Evolutionary conservation across 192 early-diverging fungal genomes (phyloP), one percentile per base, ranked within the genome.

Genomic region (Haplosporangium gracile): DNA sequence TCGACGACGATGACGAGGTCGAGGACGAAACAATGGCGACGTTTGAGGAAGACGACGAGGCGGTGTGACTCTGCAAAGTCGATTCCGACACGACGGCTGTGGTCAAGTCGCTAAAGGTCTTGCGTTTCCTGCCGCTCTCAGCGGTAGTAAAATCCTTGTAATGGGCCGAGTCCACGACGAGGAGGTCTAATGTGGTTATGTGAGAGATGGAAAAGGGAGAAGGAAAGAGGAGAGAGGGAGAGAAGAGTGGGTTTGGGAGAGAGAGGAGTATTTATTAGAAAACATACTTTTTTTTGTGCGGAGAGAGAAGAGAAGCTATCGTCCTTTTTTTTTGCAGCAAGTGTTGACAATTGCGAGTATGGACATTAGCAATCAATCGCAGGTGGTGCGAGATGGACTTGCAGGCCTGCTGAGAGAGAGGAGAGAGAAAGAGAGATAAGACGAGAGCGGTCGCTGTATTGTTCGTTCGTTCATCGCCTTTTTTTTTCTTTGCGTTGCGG

Each of bases 361-460:
- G 60, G 60, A 65, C 29, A 65, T 65, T 65, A 65, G 60, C 60
- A 65, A 65, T 65, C 60, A 65, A 32, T 65, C 60, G n/a, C 57
- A 63, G n/a, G 57, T 63, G 57, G 57, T n/a, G 53, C 60, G 60
- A 65, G 60, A 65, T 65, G 60, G 60, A 65, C 60, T 65, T 65
- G 60, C 60, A 65, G 60, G 29, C n/a, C 26, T 65, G 60, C 60
- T 29, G 18, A 65, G 60, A 57, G 55, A 57, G 55, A 24, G 60
- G 20, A 22, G 60, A 65, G 60, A 32, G 60, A 65, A 29, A 34
- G 60, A 65, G 60, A 65, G 60, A 26, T 29, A 65, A 60, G 55
- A 60, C 24, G 24, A 60, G 55, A 60, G 55, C 55, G 11, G 29
- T 65, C 60, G 60, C 13, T 65, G 29, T 15, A 10, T 63, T n/a